phyloP scores from a whole-genome alignment of 257 asterid species.

The Nicotiana undulata region DNA sequence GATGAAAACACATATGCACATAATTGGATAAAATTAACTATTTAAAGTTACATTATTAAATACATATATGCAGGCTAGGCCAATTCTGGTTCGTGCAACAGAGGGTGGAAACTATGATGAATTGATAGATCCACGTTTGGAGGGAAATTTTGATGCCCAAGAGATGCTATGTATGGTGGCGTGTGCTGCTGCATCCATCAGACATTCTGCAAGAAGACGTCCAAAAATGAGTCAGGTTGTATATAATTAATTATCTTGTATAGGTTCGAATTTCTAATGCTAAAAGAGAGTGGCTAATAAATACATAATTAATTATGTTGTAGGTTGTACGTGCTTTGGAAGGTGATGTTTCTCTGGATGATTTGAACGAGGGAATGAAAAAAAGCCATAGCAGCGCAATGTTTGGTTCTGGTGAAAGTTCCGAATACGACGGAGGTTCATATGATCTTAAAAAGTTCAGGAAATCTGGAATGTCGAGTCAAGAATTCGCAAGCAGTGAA shows the following conservation, averaged over 20 bases:
- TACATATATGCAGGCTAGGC: slow-evolving; percentile 49
- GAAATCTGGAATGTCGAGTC: slow-evolving; percentile 44
- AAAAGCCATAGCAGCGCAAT: slow-evolving; percentile 23
- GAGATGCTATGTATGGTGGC: slow-evolving; percentile 76
- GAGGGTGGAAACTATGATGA: slow-evolving; percentile 62
- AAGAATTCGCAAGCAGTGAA: slow-evolving; percentile 56
- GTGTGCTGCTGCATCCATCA: slow-evolving; percentile 58
- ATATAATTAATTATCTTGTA: no score
- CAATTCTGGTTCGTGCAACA: slow-evolving; percentile 35
- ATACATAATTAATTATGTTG: background rate
- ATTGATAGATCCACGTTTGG: slow-evolving; percentile 65
- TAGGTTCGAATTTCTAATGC: no score
- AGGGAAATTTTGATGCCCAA: slow-evolving; percentile 44
- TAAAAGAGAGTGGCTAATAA: background rate
- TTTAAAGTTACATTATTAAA: no score
- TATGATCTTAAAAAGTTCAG: slow-evolving; percentile 27
- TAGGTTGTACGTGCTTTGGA: slow-evolving; percentile 82
- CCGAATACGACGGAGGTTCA: slow-evolving; percentile 39
- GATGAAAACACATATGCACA: background rate
- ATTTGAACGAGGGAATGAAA: slow-evolving; percentile 36
- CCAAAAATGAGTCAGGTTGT: slow-evolving; percentile 98
- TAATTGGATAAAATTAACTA: no score
- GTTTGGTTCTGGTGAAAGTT: slow-evolving; percentile 38
- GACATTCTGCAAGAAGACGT: slow-evolving; percentile 81
- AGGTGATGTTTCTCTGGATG: slow-evolving; percentile 72